Evolutionary conservation across 2,329 filamentous ascomycete species (phyloP), one percentile per base, ranked within the genome.

Genomic region (Aspergillus pseudoterreus): DNA sequence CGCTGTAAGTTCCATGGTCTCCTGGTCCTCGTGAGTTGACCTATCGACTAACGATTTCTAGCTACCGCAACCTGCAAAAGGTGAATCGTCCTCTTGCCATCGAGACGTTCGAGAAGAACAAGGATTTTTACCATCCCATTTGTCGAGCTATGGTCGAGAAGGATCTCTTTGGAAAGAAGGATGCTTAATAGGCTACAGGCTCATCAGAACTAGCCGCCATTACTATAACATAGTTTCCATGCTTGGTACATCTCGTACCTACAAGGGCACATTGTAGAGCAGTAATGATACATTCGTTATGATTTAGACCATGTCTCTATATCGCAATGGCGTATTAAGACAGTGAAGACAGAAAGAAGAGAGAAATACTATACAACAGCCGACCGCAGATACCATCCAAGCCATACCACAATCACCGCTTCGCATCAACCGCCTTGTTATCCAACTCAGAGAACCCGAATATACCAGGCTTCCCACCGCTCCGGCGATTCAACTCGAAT

Each of bases 51-150:
- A 66, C 43, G 21, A 6, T 12, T 8, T 32, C 3, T 30, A 72
- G 71, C 56, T 77, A 87, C 75, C 81, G 87, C 55, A 81, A 83
- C 45, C 75, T 99, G 59, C 86, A 87, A 64, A 84, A 85, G 68
- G 82, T 88, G 36, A 86, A 96, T 72, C 78, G 83, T 43, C 75
- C 84, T 22, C 72, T 95, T 63, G 92, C 94, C 0, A 72, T 92
- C 48, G 77, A 84, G 68, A 95, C 92, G 0, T 96, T 96, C 72
- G 82, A 88, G 73, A 87, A 87, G 80, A 87, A 96, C 69, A 88
- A 82, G 72, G 86, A 91, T 56, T 97, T 97, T 67, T 99, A 97
- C 68, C 92, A 97, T 67, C 94, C 94, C 2, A 96, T 97, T 62
- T 96, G 92, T 69, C 82, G 83, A 55, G 82, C 78, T 6, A 88